A percentile compares a stretch with the other conserved stretches of the same genome.
Conservation (phyloP, 83 land plant genomes). For the Isoetes engelmannii region DNA sequence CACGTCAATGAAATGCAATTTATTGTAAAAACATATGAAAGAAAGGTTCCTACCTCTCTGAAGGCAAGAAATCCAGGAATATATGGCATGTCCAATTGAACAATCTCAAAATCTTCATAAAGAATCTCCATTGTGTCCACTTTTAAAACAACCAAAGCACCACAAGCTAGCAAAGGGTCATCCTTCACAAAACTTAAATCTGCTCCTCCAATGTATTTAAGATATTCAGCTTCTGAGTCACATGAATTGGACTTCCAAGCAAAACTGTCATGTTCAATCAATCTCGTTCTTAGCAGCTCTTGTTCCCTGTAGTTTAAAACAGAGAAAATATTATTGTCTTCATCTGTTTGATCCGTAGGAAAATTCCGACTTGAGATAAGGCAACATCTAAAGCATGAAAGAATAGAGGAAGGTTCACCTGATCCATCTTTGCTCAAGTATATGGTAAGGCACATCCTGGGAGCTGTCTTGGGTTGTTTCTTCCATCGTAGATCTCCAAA, state of each 20-base stretch:
- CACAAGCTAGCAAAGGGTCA: constrained; percentile 61
- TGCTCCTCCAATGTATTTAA: constrained; percentile 75
- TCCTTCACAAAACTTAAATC: constrained; percentile 76
- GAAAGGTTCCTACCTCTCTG: constrained; percentile 59
- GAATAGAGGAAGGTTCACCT: too few relatives aligned
- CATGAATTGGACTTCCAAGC: constrained; percentile 35
- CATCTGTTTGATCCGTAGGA: too few relatives aligned
- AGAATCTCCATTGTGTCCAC: constrained; percentile 42
- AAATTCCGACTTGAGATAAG: too few relatives aligned
- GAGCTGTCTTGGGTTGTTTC: too few relatives aligned
- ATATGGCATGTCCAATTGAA: constrained; percentile 53
- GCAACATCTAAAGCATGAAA: too few relatives aligned
- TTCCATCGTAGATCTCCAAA: too few relatives aligned
- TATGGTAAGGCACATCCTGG: too few relatives aligned
- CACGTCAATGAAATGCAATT: background rate
- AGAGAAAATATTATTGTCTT: too few relatives aligned
- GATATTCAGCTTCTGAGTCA: background rate
- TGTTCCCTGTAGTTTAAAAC: constrained; percentile 37
- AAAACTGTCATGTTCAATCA: constrained; percentile 53
- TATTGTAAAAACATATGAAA: constrained; percentile 3
- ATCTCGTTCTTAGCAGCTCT: constrained; percentile 42
- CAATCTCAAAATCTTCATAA: constrained; percentile 57
- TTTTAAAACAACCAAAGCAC: constrained; percentile 63
- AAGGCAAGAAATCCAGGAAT: constrained; percentile 92
- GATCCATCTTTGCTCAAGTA: too few relatives aligned